These are phyloP conservation scores for Liquidambar formosana DNA, from an alignment of 164 flowering plant genomes.

Conservation along the genomic window DNA sequence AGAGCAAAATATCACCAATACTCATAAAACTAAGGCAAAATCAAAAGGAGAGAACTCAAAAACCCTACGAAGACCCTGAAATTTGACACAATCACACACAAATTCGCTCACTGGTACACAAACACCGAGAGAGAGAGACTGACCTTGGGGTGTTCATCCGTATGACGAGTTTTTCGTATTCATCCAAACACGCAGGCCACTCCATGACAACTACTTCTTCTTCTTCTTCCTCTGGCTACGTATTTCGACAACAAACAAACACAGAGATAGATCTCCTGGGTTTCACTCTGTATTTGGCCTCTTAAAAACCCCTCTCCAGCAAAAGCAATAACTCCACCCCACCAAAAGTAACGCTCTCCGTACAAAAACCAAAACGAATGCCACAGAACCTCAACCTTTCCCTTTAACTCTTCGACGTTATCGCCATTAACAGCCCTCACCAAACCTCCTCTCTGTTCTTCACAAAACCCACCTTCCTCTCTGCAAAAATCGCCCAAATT, in stretches of 20 bases:
- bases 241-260: slow-evolving; percentile 5
- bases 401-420: slow-evolving; percentile 17
- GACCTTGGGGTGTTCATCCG: slow-evolving; percentile 93
- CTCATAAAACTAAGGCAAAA: slow-evolving; percentile 3
- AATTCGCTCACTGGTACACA: neutral
- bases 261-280: neutral
- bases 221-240: neutral
- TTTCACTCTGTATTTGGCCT: neutral
- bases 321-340: neutral
- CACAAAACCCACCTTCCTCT: slow-evolving; percentile 13
- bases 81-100: neutral
- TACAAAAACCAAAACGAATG: slow-evolving; percentile 6
- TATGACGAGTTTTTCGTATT: slow-evolving; percentile 80
- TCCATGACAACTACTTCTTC: slow-evolving; percentile 35
- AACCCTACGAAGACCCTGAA: neutral
- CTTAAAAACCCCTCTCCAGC: neutral
- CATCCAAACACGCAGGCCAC: slow-evolving; percentile 53
- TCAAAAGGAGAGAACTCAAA: slow-evolving; percentile 5
- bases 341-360: neutral
- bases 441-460: slow-evolving; percentile 6
- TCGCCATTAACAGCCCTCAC: slow-evolving; percentile 21
- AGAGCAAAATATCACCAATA: neutral
- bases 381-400: neutral
- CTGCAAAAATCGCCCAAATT: neutral
- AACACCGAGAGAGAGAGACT: slow-evolving; percentile 4